These are phyloP conservation scores for Ogataea hybrid DNA, from an alignment of 1,139 yeast species.

Conservation along the genomic window DNA sequence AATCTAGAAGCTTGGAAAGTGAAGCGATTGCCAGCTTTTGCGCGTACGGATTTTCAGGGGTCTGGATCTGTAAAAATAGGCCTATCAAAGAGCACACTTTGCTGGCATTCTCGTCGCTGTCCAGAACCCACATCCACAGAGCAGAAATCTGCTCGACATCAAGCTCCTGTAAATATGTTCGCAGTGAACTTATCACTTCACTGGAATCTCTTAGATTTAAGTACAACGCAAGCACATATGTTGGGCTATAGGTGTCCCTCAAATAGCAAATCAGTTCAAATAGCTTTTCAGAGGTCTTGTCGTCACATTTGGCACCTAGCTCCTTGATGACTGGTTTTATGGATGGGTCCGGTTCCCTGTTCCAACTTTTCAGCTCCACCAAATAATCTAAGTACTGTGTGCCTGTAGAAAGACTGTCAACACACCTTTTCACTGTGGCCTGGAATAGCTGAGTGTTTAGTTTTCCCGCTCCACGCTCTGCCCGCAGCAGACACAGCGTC, in stretches of 20 bases:
- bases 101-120: background rate
- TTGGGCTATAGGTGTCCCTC: constrained; percentile 10
- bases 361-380: constrained; percentile 8
- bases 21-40: constrained; percentile 8
- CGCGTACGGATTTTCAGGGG: constrained; percentile 3
- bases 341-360: background rate
- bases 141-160: background rate
- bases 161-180: constrained; percentile 4
- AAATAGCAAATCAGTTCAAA: constrained; percentile 20
- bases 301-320: constrained; percentile 12
- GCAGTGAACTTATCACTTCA: constrained; percentile 4
- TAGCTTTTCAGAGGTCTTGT: constrained; percentile 10
- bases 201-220: constrained; percentile 13
- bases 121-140: constrained; percentile 17
- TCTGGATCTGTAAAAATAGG: constrained; percentile 13
- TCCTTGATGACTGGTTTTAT: constrained; percentile 12
- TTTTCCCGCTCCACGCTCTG: constrained; percentile 6
- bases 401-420: constrained; percentile 1
- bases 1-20: constrained; percentile 10
- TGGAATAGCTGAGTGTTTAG: constrained; percentile 1
- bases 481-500: constrained; percentile 10
- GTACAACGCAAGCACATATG: constrained; percentile 24
- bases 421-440: constrained; percentile 6
- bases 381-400: background rate
- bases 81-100: constrained; percentile 9